These are phyloP conservation scores for Pisolithus tinctorius DNA, from an alignment of 768 basidiomycete species.

Conservation along the genomic window DNA sequence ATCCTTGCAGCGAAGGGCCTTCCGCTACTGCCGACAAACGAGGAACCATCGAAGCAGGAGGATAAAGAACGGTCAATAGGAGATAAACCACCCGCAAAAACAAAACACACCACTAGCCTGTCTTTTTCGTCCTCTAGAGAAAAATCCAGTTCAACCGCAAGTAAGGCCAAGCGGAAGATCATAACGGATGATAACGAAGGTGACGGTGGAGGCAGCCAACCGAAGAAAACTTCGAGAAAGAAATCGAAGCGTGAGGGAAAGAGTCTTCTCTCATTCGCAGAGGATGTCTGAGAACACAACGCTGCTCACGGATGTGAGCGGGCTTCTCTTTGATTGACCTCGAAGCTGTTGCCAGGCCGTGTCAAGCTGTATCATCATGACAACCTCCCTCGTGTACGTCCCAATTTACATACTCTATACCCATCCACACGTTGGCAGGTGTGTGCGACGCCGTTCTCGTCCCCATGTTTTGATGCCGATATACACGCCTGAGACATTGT, in stretches of 20 bases:
- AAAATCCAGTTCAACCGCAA: constrained; percentile 15
- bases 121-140: constrained; percentile 35
- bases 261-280: constrained; percentile 31
- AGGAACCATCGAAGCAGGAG: constrained; percentile 21
- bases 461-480: too few species aligned
- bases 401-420: too few species aligned
- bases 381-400: too few species aligned
- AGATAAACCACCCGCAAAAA: constrained; percentile 14
- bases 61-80: constrained; percentile 15
- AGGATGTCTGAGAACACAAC: constrained; percentile 22
- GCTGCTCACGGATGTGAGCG: too few species aligned
- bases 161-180: constrained; percentile 31
- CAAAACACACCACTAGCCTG: constrained; percentile 20
- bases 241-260: constrained; percentile 46
- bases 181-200: constrained; percentile 28
- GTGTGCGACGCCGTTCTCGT: too few species aligned
- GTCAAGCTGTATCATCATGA: neutral
- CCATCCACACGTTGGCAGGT: too few species aligned
- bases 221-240: constrained; percentile 37
- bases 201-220: constrained; percentile 12
- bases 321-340: neutral
- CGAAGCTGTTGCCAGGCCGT: neutral
- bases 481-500: too few species aligned
- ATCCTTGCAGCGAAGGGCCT: constrained; percentile 52
- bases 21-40: constrained; percentile 41